Base-by-base conservation (phyloP, 192 early-diverging fungal genomes). In the Backusella australiensis region DNA sequence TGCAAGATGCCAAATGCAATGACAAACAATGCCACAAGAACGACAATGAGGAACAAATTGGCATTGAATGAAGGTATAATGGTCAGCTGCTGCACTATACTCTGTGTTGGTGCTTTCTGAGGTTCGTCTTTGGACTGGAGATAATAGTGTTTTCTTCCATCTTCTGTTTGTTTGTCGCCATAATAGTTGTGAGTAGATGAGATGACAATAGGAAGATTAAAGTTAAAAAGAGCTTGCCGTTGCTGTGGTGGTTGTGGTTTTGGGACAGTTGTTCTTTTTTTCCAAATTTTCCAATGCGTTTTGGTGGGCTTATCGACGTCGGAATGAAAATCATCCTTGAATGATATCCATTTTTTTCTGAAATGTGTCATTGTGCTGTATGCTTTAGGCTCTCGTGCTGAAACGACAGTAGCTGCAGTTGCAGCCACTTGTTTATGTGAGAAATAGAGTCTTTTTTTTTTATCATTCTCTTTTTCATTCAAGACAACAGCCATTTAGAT, bases 181-280 rank as follows among this genome's bases (percentile, higher is more conserved):
- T 49, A 69, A 41, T 69, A 38, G 19, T 69, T 39, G 9, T 69
- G 68, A 3, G 68, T 69, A 69, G n/a, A 41, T 69, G 68, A 69
- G 35, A 69, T 69, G 35, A 38, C 38, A 36, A 69, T 69, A 38
- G 68, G 68, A 21, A 69, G 17, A 69, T 38, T 69, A 23, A 69
- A 21, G 36, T 63, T 63, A 63, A 63, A 63, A 29, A 63, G 26
- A 29, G 56, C 56, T 3, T 59, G 56, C 8, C 12, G 52, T 56
- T 59, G 23, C 8, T 26, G 53, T 56, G 1, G 6, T 56, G 19
- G 56, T 12, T 7, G 23, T 63, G 56, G 56, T 63, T 12, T 29
- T 26, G 9, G 3, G 8, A 23, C 0, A 8, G 23, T 23, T 63
- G 56, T 29, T 63, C 23, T 23, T 29, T 29, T 63, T 1, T 12